A percentile compares a stretch with the other conserved stretches of the same genome.
phyloP scores from a whole-genome alignment of 495 filamentous ascomycete species.

The Penicillium egyptiacum region DNA sequence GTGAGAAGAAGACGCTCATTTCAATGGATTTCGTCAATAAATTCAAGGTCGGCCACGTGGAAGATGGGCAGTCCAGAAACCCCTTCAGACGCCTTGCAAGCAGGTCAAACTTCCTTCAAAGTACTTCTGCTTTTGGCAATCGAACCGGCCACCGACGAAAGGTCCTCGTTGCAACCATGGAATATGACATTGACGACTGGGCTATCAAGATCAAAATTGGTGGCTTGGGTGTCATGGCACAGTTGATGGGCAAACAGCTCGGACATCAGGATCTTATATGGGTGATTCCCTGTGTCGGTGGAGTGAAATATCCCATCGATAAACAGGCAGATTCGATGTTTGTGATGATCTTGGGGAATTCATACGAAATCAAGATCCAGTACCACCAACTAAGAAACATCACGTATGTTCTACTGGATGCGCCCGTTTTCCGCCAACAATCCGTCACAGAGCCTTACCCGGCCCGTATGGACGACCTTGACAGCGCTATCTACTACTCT shows the following conservation, averaged over 20 bases:
- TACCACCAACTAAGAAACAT: conserved; percentile 67
- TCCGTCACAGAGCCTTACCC: conserved; percentile 67
- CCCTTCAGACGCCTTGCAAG: conserved; percentile 37
- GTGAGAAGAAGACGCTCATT: conserved; percentile 46
- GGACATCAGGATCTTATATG: conserved; percentile 68
- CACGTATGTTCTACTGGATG: conserved; percentile 70
- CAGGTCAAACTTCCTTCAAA: conserved; percentile 47
- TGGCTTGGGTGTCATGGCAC: conserved; percentile 68
- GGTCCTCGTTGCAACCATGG: conserved; percentile 69
- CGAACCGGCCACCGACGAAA: conserved; percentile 47
- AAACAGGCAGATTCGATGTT: conserved; percentile 61
- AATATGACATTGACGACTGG: conserved; percentile 74
- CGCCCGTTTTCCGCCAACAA: conserved; percentile 69
- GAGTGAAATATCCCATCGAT: conserved; percentile 63
- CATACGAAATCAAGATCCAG: conserved; percentile 64
- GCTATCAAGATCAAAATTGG: conserved; percentile 73
- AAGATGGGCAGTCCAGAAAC: conserved; percentile 29
- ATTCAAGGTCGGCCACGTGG: conserved; percentile 21
- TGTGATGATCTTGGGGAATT: conserved; percentile 63
- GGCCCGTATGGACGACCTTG: conserved; percentile 72
- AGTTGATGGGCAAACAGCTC: conserved; percentile 70
- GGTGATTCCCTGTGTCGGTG: conserved; percentile 76
- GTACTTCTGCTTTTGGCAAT: conserved; percentile 47
- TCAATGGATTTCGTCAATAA: conserved; percentile 38
- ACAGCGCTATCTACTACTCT: conserved; percentile 70